These are phyloP conservation scores for Xylariaceae sp. DNA, from an alignment of 2,329 filamentous ascomycete species.

Conservation along the genomic window DNA sequence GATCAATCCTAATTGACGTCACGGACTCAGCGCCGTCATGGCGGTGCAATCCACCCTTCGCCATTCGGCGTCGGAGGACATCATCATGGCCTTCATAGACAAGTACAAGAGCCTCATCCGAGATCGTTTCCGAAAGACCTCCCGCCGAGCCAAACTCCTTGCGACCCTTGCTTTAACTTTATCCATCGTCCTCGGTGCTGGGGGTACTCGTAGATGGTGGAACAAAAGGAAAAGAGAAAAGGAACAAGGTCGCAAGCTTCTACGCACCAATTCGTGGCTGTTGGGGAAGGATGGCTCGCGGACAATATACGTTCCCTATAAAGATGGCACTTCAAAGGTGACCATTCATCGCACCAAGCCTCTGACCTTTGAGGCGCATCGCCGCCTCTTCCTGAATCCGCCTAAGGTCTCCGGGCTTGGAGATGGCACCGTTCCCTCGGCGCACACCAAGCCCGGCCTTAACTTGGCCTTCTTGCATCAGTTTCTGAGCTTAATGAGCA, in stretches of 20 bases:
- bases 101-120: constrained; percentile 54
- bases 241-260: constrained; percentile 74
- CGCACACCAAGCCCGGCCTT: constrained; percentile 87
- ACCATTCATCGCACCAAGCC: constrained; percentile 86
- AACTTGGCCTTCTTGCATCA: constrained; percentile 97
- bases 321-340: constrained; percentile 82
- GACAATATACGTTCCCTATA: constrained; percentile 93
- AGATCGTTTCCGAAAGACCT: constrained; percentile 57
- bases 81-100: constrained; percentile 60
- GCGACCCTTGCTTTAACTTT: constrained; percentile 72
- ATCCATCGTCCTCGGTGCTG: constrained; percentile 74
- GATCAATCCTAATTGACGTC: constrained; percentile 18
- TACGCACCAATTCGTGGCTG: constrained; percentile 88
- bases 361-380: constrained; percentile 93
- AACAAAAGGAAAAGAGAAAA: constrained; percentile 68
- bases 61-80: constrained; percentile 60
- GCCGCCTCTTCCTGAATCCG: constrained; percentile 86
- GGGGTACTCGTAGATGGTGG: constrained; percentile 77
- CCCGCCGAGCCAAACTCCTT: constrained; percentile 67
- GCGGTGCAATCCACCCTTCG: constrained; percentile 83
- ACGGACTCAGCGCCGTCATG: constrained; percentile 49
- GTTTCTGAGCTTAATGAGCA: constrained; percentile 91
- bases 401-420: constrained; percentile 75
- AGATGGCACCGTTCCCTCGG: constrained; percentile 73
- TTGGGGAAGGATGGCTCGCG: constrained; percentile 91